phyloP scores from a whole-genome alignment of 2,329 filamentous ascomycete species.

The Alternaria rosae region DNA sequence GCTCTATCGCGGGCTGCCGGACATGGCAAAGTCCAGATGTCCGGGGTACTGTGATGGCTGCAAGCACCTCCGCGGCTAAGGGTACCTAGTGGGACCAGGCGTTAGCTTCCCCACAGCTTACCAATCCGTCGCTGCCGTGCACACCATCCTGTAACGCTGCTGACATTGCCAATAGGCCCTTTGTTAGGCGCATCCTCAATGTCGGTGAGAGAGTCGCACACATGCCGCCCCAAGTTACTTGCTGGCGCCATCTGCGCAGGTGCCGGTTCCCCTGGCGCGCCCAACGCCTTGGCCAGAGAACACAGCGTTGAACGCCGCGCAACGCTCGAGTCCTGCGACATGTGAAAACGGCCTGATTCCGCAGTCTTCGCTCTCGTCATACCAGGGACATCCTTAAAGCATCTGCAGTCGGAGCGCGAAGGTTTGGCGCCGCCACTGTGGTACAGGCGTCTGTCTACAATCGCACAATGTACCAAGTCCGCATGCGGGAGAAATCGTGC shows the following conservation, averaged over 20 bases:
- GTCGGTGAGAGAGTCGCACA: slow-evolving; percentile 7
- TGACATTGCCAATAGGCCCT: not conserved
- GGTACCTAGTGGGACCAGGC: slow-evolving; percentile 3
- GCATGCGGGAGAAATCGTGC: not conserved
- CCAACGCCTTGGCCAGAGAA: not conserved
- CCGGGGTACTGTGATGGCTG: not conserved
- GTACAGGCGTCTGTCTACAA: not conserved
- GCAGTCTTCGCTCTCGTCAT: not conserved
- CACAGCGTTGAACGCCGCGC: slow-evolving; percentile 1
- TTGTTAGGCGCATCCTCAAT: not conserved
- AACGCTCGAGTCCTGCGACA: not conserved
- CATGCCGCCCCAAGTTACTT: not conserved
- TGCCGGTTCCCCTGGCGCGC: not conserved
- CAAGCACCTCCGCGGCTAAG: not conserved
- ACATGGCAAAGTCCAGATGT: not conserved
- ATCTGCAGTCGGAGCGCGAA: not conserved
- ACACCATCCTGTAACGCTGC: slow-evolving; percentile 6
- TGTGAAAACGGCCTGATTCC: not conserved
- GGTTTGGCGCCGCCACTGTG: not conserved
- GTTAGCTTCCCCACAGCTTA: slow-evolving; percentile 9
- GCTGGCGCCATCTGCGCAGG: not conserved
- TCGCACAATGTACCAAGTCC: not conserved
- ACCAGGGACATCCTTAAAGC: not conserved
- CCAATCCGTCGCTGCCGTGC: slow-evolving; percentile 1
- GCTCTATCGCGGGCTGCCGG: not conserved